A percentile compares a stretch with the other conserved stretches of the same genome.
These are phyloP conservation scores for Linnemannia exigua DNA, from an alignment of 192 early-diverging fungal species.

Conservation along the genomic window DNA sequence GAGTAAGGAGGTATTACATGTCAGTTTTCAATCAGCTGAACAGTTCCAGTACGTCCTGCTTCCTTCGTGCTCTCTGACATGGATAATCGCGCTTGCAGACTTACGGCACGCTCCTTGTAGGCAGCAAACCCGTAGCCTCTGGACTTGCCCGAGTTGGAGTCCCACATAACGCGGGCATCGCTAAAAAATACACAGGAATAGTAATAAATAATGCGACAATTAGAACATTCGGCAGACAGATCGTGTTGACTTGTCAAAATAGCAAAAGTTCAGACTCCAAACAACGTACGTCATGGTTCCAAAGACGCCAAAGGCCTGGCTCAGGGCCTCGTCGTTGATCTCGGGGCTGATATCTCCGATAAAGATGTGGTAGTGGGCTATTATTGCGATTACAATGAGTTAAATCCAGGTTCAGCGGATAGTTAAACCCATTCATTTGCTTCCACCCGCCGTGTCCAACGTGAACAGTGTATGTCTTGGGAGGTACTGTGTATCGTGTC, in stretches of 20 bases:
- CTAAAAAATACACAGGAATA: too few relatives aligned
- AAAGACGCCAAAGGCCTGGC: slow-evolving; percentile 82
- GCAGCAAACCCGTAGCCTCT: slow-evolving; percentile 95
- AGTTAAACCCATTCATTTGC: not conserved
- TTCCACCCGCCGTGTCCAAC: not conserved
- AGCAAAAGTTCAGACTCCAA: not conserved
- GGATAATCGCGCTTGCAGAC: not conserved
- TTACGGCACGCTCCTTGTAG: slow-evolving; percentile 82
- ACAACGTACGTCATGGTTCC: slow-evolving; percentile 80
- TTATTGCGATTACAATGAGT: slow-evolving; percentile 29
- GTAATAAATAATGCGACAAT: not conserved
- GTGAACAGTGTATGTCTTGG: not conserved
- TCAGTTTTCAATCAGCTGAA: not conserved
- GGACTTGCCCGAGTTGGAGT: slow-evolving; percentile 88
- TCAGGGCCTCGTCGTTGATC: slow-evolving; percentile 85
- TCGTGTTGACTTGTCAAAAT: too few relatives aligned
- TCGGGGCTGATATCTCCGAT: slow-evolving; percentile 95
- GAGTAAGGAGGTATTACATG: not conserved
- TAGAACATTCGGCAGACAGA: not conserved
- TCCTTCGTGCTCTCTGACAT: not conserved
- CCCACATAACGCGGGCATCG: slow-evolving; percentile 96
- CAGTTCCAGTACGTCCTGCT: not conserved
- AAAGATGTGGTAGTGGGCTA: slow-evolving; percentile 89
- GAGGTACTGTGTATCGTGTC: not conserved
- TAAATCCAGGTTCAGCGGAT: slow-evolving; percentile 26